A percentile compares a stretch with the other conserved stretches of the same genome.
Conservation (phyloP, 2,329 filamentous ascomycete genomes). For the Aspergillus sp. region DNA sequence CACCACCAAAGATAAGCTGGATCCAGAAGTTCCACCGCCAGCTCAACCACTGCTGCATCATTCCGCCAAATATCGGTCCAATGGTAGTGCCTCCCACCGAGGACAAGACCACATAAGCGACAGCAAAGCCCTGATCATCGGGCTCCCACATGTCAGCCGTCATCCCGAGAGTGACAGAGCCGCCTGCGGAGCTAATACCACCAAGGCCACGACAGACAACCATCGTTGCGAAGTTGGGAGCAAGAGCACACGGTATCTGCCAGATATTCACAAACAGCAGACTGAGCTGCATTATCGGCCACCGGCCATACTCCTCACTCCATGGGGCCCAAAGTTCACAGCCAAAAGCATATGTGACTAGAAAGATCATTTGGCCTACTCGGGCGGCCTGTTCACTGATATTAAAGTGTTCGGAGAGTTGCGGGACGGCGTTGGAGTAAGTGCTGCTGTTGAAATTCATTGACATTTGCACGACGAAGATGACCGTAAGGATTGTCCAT, state of each 20-base stretch:
- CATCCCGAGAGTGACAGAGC: constrained; percentile 73
- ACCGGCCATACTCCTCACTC: constrained; percentile 81
- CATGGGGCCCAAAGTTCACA: constrained; percentile 87
- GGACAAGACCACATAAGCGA: constrained; percentile 75
- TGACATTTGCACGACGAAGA: constrained; percentile 72
- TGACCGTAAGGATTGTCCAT: constrained; percentile 70
- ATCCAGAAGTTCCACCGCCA: constrained; percentile 67
- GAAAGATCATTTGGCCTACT: constrained; percentile 73
- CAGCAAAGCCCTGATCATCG: constrained; percentile 71
- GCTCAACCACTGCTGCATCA: constrained; percentile 56
- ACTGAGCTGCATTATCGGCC: constrained; percentile 71
- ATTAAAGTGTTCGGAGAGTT: constrained; percentile 66
- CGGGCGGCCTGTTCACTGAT: constrained; percentile 70
- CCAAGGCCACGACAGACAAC: constrained; percentile 69
- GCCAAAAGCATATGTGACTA: constrained; percentile 79
- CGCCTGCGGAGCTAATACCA: constrained; percentile 70
- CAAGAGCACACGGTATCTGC: constrained; percentile 71
- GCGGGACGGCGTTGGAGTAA: constrained; percentile 68
- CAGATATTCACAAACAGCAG: constrained; percentile 76
- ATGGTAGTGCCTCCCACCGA: constrained; percentile 74
- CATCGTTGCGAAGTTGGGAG: constrained; percentile 70
- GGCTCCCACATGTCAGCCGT: constrained; percentile 73
- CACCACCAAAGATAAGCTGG: constrained; percentile 59
- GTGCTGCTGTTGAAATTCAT: constrained; percentile 80
- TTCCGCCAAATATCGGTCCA: constrained; percentile 56